Evolutionary conservation across 768 basidiomycete genomes (phyloP).

Genomic region (Calocera cornea): DNA sequence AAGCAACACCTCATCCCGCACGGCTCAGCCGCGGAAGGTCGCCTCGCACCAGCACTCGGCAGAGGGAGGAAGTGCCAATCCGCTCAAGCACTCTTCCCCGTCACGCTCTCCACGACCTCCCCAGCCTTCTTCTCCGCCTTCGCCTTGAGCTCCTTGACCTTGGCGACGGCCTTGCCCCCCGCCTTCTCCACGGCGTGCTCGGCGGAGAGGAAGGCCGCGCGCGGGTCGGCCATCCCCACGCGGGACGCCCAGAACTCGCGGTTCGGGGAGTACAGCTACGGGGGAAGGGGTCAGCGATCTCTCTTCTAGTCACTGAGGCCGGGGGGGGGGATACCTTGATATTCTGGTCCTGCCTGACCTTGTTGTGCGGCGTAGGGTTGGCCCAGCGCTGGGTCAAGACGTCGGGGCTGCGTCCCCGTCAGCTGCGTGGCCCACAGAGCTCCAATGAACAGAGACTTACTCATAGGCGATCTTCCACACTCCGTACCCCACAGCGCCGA

Average conservation of each 20-base stretch:
- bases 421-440: neutral
- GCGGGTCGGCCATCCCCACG: conserved; percentile 10
- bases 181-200: conserved; percentile 4
- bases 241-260: conserved; percentile 9
- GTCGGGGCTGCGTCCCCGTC: conserved; percentile 1
- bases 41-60: no score
- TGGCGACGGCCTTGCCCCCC: conserved; percentile 7
- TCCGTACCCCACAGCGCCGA: conserved; percentile 10
- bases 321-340: no score
- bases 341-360: conserved; percentile 14
- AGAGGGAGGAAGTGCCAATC: neutral
- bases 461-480: conserved; percentile 7
- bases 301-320: no score
- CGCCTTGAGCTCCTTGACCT: conserved; percentile 12
- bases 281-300: neutral
- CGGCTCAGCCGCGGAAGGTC: no score
- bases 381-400: conserved; percentile 11
- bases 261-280: conserved; percentile 12
- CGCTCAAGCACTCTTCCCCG: neutral
- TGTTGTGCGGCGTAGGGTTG: conserved; percentile 13
- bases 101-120: neutral
- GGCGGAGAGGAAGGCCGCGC: conserved; percentile 11
- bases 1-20: neutral
- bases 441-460: neutral
- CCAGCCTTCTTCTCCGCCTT: neutral